These are phyloP conservation scores for Phytophthora kernoviae DNA, from an alignment of 352 stramenopile species.

Conservation along the genomic window DNA sequence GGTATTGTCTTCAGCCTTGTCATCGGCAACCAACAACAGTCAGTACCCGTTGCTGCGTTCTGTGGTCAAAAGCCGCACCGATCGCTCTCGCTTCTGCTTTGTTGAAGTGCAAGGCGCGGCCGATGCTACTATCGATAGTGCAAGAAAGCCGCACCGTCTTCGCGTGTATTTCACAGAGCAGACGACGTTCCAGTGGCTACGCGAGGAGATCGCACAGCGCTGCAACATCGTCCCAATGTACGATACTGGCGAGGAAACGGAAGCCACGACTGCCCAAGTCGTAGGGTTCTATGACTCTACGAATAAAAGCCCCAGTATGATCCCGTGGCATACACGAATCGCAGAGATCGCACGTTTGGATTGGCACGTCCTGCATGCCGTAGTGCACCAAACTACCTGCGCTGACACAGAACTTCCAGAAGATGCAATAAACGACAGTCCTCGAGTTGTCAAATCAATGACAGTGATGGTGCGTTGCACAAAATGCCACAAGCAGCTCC, in stretches of 20 bases:
- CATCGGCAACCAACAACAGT: conserved; percentile 4
- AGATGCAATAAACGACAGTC: background rate
- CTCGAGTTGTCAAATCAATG: background rate
- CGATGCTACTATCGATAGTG: background rate
- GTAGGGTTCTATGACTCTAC: conserved; percentile 33
- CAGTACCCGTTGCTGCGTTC: conserved; percentile 15
- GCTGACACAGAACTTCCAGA: background rate
- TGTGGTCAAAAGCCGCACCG: conserved; percentile 19
- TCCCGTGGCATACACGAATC: conserved; percentile 19
- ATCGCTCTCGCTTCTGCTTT: conserved; percentile 27
- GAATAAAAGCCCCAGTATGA: conserved; percentile 25
- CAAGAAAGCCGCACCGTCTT: conserved; percentile 15
- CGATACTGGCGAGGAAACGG: conserved; percentile 6
- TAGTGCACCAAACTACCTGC: conserved; percentile 16
- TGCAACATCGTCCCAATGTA: conserved; percentile 21
- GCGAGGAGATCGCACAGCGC: conserved; percentile 29
- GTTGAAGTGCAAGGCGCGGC: conserved; percentile 18
- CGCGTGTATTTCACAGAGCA: conserved; percentile 40
- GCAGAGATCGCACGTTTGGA: conserved; percentile 21
- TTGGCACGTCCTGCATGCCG: conserved; percentile 14
- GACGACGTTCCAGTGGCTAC: conserved; percentile 39
- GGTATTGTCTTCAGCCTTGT: conserved; percentile 11
- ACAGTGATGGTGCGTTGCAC: conserved; percentile 37
- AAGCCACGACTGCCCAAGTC: conserved; percentile 8
- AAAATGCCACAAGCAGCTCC: conserved; percentile 38